Evolutionary conservation across 352 stramenopile species (phyloP).

Genomic region (Plasmopara viticola): DNA sequence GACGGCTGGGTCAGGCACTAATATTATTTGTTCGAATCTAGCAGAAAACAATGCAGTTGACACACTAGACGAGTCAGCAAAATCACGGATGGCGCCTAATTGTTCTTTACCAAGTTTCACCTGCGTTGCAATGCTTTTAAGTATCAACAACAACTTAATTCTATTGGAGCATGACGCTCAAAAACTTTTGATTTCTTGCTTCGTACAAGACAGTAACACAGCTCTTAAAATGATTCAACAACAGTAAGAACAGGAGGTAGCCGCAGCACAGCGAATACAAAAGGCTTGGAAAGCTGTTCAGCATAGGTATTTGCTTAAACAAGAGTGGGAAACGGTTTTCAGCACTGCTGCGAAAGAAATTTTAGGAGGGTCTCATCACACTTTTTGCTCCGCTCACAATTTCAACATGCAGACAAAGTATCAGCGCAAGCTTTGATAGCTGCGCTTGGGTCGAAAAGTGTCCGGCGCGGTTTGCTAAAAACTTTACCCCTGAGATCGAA

Average conservation of each 20-base stretch:
- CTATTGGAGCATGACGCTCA: neutral
- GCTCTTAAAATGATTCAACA: slow-evolving; percentile 8
- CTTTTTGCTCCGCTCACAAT: slow-evolving; percentile 5
- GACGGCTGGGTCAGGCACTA: neutral
- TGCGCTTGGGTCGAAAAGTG: neutral
- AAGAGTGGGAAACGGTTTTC: neutral
- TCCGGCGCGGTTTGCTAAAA: slow-evolving; percentile 7
- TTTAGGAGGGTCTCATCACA: neutral
- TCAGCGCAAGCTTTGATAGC: neutral
- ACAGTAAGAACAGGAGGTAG: slow-evolving; percentile 6
- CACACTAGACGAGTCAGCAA: neutral
- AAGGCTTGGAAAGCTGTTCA: slow-evolving; percentile 19
- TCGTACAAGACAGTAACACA: slow-evolving; percentile 3
- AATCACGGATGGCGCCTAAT: neutral
- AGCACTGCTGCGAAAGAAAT: neutral
- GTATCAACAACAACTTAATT: slow-evolving; percentile 17
- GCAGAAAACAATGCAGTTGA: neutral
- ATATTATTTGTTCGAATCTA: neutral
- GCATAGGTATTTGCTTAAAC: slow-evolving; percentile 1
- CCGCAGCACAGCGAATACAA: slow-evolving; percentile 27
- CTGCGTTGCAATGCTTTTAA: slow-evolving; percentile 36
- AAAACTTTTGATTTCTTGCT: neutral
- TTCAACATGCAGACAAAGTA: slow-evolving; percentile 5
- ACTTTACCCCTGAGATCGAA: slow-evolving; percentile 7
- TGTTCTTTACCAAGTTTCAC: slow-evolving; percentile 26